Percentiles rank a stretch among this genome's conserved stretches.
Conservation (phyloP, 1,284 basidiomycete species). For the Trametes pubescens region DNA sequence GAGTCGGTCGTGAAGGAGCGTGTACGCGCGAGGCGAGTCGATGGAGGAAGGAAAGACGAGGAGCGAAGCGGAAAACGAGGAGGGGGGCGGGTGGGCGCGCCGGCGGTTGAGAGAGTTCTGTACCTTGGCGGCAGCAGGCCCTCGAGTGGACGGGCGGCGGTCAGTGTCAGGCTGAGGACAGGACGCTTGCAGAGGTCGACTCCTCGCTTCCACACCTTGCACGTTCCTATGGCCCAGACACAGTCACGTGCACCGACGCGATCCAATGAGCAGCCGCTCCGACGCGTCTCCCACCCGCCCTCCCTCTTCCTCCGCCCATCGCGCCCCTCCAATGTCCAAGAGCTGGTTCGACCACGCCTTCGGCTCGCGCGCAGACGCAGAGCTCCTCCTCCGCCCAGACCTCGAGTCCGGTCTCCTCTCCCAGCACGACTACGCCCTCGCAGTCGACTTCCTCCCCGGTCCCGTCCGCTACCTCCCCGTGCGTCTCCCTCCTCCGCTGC, state of each 20-base stretch:
- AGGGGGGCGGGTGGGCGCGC: neutral
- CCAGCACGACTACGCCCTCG: constrained; percentile 61
- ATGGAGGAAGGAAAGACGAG: constrained; percentile 11
- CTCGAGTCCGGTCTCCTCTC: constrained; percentile 62
- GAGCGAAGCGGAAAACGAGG: constrained; percentile 3
- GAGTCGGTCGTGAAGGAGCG: constrained; percentile 24
- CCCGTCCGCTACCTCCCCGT: constrained; percentile 53
- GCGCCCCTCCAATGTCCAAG: constrained; percentile 25
- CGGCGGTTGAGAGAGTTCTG: neutral
- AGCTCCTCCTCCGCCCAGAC: constrained; percentile 63
- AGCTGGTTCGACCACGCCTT: constrained; percentile 53
- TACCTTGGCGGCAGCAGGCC: constrained; percentile 14
- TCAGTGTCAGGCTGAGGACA: constrained; percentile 2
- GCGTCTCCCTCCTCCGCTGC: constrained; percentile 33
- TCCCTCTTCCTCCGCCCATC: neutral
- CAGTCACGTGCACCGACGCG: constrained; percentile 30
- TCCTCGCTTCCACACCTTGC: neutral
- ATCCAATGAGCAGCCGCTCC: constrained; percentile 15
- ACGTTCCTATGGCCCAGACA: constrained; percentile 29
- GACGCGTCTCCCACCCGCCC: constrained; percentile 10
- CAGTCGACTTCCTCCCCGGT: constrained; percentile 58
- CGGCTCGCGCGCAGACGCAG: constrained; percentile 43
- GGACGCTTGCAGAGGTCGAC: neutral
- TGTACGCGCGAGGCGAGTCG: constrained; percentile 27
- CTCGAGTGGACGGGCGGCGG: neutral